Percentiles rank a stretch among this genome's conserved stretches.
Evolutionary conservation across 108 stramenopile species (phyloP).

Genomic region (Mediolabrus comicus): DNA sequence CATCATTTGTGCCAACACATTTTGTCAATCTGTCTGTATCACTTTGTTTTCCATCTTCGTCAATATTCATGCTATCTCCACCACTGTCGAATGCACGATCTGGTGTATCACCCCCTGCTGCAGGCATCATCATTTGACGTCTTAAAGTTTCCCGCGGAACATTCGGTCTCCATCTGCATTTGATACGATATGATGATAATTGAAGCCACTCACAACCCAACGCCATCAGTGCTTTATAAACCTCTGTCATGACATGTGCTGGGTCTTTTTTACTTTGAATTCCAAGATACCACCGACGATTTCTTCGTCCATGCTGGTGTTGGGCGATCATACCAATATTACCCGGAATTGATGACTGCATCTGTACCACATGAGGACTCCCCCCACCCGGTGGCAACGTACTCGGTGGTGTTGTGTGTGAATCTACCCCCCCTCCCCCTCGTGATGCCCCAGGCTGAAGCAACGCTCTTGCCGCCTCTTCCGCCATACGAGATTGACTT

Average conservation of each 20-base stretch:
- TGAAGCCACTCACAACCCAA: constrained; percentile 96
- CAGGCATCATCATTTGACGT: constrained; percentile 48
- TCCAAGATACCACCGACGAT: constrained; percentile 96
- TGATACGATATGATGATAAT: constrained; percentile 91
- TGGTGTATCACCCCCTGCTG: constrained; percentile 63
- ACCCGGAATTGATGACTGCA: constrained; percentile 88
- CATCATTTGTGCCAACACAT: constrained; percentile 65
- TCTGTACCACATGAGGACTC: constrained; percentile 77
- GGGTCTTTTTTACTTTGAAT: constrained; percentile 99
- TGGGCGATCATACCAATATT: constrained; percentile 92
- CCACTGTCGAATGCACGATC: constrained; percentile 57
- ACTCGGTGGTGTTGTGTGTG: constrained; percentile 45
- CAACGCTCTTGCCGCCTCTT: constrained; percentile 78
- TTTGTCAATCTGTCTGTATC: constrained; percentile 52
- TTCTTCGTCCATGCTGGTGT: constrained; percentile 85
- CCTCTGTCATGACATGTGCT: constrained; percentile 99
- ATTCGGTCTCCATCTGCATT: constrained; percentile 95
- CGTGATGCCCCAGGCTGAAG: constrained; percentile 59
- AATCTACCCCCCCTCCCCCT: constrained; percentile 25
- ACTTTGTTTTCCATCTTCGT: constrained; percentile 40
- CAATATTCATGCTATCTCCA: constrained; percentile 47
- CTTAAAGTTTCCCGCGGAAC: constrained; percentile 32
- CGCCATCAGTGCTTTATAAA: constrained; percentile 95
- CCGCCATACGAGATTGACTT: constrained; percentile 69
- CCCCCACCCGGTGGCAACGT: constrained; percentile 50